Conservation (phyloP, 345 rosid genomes). For the Arabis hirsuta region DNA sequence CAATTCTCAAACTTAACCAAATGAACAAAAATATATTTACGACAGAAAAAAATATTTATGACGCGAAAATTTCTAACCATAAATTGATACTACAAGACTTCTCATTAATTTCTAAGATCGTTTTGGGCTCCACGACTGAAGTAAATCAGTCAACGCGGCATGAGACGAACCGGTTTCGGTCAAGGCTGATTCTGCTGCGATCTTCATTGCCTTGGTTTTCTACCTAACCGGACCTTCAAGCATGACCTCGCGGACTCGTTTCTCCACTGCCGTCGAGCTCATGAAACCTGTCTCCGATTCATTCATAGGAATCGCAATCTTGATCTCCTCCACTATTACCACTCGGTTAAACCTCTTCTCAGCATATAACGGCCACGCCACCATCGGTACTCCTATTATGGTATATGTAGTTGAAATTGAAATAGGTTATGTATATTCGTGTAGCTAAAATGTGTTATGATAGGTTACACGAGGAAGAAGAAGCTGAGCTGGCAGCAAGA, state of each 20-base stretch:
- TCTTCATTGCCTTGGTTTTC: conserved; percentile 40
- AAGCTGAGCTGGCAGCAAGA: too few species aligned
- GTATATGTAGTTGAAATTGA: too few species aligned
- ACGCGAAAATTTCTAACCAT: background rate
- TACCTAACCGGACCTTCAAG: conserved; percentile 46
- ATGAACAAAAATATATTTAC: background rate
- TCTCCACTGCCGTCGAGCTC: conserved; percentile 53
- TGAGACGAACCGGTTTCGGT: conserved; percentile 54
- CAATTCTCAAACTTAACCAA: conserved; percentile 1
- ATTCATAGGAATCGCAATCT: conserved; percentile 52
- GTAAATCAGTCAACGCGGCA: conserved; percentile 34
- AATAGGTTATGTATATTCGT: too few species aligned
- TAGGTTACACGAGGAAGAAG: too few species aligned
- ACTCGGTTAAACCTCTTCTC: conserved; percentile 53
- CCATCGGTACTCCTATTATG: conserved; percentile 52
- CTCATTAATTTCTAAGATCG: background rate
- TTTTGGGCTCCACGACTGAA: conserved; percentile 42
- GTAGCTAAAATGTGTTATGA: too few species aligned
- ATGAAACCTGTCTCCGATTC: conserved; percentile 55
- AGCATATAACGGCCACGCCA: conserved; percentile 60
- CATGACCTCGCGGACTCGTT: conserved; percentile 59
- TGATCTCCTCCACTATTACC: conserved; percentile 58
- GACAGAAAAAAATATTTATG: too few species aligned
- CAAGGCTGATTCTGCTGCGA: conserved; percentile 48
- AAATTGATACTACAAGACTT: background rate